phyloP scores from a whole-genome alignment of 805 yeast genomes.

The Hagleromyces aurorensis region DNA sequence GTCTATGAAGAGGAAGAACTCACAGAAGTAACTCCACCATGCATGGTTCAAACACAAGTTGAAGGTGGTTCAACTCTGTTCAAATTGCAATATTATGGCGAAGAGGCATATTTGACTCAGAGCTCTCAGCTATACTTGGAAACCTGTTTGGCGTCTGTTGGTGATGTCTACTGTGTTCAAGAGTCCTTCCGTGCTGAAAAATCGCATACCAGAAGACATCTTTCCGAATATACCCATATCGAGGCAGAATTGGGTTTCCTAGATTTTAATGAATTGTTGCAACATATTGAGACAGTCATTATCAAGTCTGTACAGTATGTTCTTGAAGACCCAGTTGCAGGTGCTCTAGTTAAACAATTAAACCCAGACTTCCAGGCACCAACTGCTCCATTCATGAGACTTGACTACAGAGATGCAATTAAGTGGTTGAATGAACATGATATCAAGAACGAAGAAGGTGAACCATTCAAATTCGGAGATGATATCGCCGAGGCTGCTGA shows the following conservation, averaged over 20 bases:
- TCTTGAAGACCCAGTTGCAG: constrained; percentile 84
- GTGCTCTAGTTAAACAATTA: constrained; percentile 81
- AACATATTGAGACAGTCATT: constrained; percentile 76
- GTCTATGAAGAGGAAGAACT: constrained; percentile 68
- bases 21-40: constrained; percentile 95
- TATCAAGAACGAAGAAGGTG: constrained; percentile 90
- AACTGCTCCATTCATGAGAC: constrained; percentile 76
- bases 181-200: constrained; percentile 99
- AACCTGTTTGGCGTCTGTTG: constrained; percentile 91
- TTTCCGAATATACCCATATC: constrained; percentile 93
- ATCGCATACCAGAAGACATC: constrained; percentile 97
- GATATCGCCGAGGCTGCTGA: constrained; percentile 99
- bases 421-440: constrained; percentile 96
- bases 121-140: constrained; percentile 95
- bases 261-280: constrained; percentile 75
- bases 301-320: constrained; percentile 64
- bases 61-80: constrained; percentile 98
- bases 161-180: constrained; percentile 95
- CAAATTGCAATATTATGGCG: constrained; percentile 89
- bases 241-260: constrained; percentile 91
- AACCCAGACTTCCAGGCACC: constrained; percentile 91
- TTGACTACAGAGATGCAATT: constrained; percentile 85
- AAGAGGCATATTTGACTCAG: constrained; percentile 94
- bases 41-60: constrained; percentile 99
- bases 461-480: constrained; percentile 90